A percentile compares a stretch with the other conserved stretches of the same genome.
Evolutionary conservation across 768 basidiomycete species (phyloP).

Genomic region (Dacryopinax spathularia): DNA sequence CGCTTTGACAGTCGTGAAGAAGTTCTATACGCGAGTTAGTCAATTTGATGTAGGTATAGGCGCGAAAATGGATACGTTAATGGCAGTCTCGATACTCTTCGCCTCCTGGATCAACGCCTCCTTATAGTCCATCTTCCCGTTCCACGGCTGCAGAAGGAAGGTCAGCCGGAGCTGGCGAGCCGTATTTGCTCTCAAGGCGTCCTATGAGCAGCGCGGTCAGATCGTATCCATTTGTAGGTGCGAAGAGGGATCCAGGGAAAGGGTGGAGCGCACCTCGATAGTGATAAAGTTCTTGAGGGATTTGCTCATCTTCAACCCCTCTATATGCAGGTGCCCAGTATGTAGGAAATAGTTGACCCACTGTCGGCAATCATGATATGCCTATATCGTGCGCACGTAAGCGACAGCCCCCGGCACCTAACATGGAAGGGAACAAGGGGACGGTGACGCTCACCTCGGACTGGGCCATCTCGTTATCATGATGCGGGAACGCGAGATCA

Average conservation of each 20-base stretch:
- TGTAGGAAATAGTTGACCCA: constrained; percentile 99
- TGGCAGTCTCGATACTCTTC: constrained; percentile 59
- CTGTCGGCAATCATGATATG: constrained; percentile 75
- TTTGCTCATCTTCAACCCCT: constrained; percentile 98
- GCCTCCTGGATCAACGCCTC: constrained; percentile 78
- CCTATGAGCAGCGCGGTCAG: constrained; percentile 1
- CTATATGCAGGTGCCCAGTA: constrained; percentile 95
- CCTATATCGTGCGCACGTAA: too few species aligned
- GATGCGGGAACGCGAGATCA: constrained; percentile 97
- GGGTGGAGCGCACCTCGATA: constrained; percentile 32
- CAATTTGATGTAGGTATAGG: neutral
- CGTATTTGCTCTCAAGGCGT: constrained; percentile 48
- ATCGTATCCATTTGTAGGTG: neutral
- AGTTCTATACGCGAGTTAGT: constrained; percentile 47
- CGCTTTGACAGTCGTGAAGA: constrained; percentile 80
- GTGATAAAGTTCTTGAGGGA: constrained; percentile 98
- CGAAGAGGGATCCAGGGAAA: neutral
- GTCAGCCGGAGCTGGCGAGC: constrained; percentile 82
- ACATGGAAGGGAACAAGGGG: too few species aligned
- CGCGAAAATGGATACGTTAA: constrained; percentile 46
- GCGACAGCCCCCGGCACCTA: too few species aligned
- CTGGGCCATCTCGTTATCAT: constrained; percentile 97
- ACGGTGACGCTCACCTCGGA: constrained; percentile 61
- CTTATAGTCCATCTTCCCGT: constrained; percentile 85
- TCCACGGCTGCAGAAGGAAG: constrained; percentile 86